Percentiles rank a stretch among this genome's conserved stretches.
phyloP scores from a whole-genome alignment of 164 flowering plant species.

The Akebia trifoliata region DNA sequence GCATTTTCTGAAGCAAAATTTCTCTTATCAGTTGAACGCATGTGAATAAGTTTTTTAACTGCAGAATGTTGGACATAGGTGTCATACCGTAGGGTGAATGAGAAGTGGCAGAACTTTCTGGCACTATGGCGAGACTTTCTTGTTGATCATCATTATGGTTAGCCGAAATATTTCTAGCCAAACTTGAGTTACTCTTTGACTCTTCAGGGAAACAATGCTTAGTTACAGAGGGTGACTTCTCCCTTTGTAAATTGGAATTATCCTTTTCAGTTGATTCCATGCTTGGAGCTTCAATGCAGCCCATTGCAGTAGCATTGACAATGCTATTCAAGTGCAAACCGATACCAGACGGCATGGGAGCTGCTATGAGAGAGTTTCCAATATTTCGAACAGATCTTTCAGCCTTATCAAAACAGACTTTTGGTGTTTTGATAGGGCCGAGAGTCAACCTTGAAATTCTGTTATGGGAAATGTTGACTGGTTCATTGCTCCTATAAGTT shows the following conservation, averaged over 20 bases:
- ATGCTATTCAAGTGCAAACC: constrained; percentile 69
- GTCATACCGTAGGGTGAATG: constrained; percentile 18
- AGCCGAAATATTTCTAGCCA: constrained; percentile 16
- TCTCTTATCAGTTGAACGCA: constrained; percentile 23
- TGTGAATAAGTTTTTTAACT: constrained; percentile 14
- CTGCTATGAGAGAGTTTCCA: constrained; percentile 21
- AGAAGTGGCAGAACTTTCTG: constrained; percentile 19
- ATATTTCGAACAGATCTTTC: constrained; percentile 14
- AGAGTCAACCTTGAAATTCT: constrained; percentile 11
- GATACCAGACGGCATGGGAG: constrained; percentile 47
- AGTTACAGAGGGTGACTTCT: constrained; percentile 12
- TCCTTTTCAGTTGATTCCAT: constrained; percentile 17
- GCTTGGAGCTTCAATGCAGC: constrained; percentile 18
- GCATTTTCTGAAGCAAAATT: constrained; percentile 17
- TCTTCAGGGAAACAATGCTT: constrained; percentile 15
- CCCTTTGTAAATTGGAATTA: constrained; percentile 12
- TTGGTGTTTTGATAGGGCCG: constrained; percentile 3
- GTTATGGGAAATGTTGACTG: constrained; percentile 15
- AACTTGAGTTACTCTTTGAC: constrained; percentile 15
- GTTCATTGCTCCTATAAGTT: constrained; percentile 13
- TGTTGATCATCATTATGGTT: constrained; percentile 18
- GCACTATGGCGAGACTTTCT: constrained; percentile 13
- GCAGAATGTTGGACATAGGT: constrained; percentile 8
- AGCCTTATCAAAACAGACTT: constrained; percentile 5
- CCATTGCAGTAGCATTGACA: constrained; percentile 28